Evolutionary conservation across 805 yeast genomes (phyloP), one percentile per base, ranked within the genome.

Genomic region (Myxozyma mucilagina): DNA sequence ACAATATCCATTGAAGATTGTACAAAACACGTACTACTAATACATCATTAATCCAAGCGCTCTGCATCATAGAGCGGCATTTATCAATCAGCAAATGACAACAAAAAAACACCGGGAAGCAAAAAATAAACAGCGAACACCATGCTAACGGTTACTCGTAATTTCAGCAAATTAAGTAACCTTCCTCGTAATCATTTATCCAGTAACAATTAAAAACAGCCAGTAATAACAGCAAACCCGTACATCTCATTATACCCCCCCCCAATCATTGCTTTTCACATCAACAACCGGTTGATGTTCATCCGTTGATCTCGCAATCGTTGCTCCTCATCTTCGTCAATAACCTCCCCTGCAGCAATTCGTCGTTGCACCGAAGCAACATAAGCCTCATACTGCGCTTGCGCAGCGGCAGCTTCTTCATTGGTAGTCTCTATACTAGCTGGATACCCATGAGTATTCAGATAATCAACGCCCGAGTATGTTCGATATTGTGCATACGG

Each of bases 271-370:
- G 13, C 16, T 38, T 13, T n/a, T 42, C 47, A 61, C 61, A 57
- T 53, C 42, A 61, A 35, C 61, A 61, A 31, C 34, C 61, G 55
- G 43, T 61, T 61, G 53, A 61, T 61, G 42, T 61, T 61, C 64
- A 61, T 61, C 42, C 64, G 43, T 53, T 53, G 59, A 14, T 61
- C 64, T n/a, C 64, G 61, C 31, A 61, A 24, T 39, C 57, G 48
- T 47, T 53, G 61, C 49, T 57, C 59, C 53, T 61, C 64, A 32
- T 57, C 64, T 32, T 59, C 63, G 35, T 57, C 60, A 20, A 54
- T 29, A 1, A 43, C 55, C 43, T 59, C 56, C 13, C 49, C 55
- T 20, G 47, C 47, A 18, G 44, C 56, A 41, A 45, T 50, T 47
- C 60, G 50, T 42, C 31, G 51, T 39, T 47, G 55, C 47, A 57